Base-by-base conservation (phyloP, 345 rosid species). In the Linum trigynum region DNA sequence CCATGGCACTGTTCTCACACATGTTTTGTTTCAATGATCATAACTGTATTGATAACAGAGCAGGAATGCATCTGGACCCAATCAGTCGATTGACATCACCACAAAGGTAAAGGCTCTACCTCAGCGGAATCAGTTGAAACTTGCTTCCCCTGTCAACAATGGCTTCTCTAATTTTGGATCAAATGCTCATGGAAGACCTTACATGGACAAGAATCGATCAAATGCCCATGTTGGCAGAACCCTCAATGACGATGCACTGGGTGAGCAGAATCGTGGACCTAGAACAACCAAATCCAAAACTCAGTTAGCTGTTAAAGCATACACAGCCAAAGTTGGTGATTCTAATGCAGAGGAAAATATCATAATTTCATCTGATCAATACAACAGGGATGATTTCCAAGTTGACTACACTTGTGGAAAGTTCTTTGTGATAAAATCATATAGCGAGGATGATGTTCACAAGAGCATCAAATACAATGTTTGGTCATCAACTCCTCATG, bases 361-460 rank as follows among this genome's bases (percentile, higher is more conserved):
- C 61, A 69, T 86, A 68, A 77, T 88, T 41, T 65, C 78, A 68
- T 78, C 80, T 64, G 87, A 80, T 69, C 92, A 80, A 72, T 86
- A 85, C 74, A 94, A 90, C 79, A 84, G 71, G 77, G 96, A 81
- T 65, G 86, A 83, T 82, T 84, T 94, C 74, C 69, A 71, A 63
- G 70, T 82, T 32, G 81, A 83, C 50, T 81, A 83, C 73, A 76
- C 61, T 65, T 75, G 72, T 74, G 97, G 85, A 37, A 94, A 88
- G 72, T 87, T 83, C 80, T 94, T 81, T 72, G 96, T 94, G 70
- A 90, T 94, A 50, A 94, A 94, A 76, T 94, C 99, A 2, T 94
- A 94, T 67, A 88, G 97, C 32, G 97, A 94, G 78, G 99, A 94
- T 79, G 99, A 94, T 77, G 95, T 94, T 32, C 99, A 94, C 86